Conservation (phyloP, 208 protist genomes). For the Acanthamoeba quina region DNA sequence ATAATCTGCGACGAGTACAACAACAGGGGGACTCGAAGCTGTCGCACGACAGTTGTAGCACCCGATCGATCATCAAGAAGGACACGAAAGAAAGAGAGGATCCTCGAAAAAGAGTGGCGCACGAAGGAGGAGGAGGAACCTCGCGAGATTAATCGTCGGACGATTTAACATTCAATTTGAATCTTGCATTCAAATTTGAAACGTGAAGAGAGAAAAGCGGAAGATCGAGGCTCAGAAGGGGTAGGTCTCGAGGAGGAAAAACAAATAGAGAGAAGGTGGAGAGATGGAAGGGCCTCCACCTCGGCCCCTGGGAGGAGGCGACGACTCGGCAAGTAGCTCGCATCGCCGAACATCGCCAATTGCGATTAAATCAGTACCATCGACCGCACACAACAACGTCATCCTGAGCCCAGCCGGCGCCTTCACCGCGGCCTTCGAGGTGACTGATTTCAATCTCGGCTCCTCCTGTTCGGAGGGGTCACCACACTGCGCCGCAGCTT, state of each 20-base stretch:
- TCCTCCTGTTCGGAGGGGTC: not conserved
- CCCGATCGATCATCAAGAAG: too few relatives aligned
- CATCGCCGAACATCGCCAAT: not conserved
- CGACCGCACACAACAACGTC: not conserved
- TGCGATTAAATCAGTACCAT: not conserved
- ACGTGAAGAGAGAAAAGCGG: too few relatives aligned
- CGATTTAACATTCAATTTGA: too few relatives aligned
- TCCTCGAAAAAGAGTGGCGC: too few relatives aligned
- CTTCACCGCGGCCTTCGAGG: not conserved
- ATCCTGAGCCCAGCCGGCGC: slow-evolving; percentile 22
- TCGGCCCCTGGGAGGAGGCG: not conserved
- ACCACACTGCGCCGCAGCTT: too few relatives aligned
- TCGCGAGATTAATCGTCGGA: too few relatives aligned
- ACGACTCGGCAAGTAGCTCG: not conserved
- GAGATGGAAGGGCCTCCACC: slow-evolving; percentile 10
- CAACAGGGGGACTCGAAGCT: too few relatives aligned
- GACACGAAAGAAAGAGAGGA: too few relatives aligned
- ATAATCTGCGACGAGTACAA: too few relatives aligned
- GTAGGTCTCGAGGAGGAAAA: not conserved
- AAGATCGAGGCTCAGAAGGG: too few relatives aligned
- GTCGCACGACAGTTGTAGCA: too few relatives aligned
- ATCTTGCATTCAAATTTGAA: not conserved
- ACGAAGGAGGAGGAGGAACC: too few relatives aligned
- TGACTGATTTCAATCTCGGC: not conserved
- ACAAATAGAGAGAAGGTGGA: not conserved